Base-by-base conservation (phyloP, 2,329 filamentous ascomycete species). In the Waltergamsia citrina region DNA sequence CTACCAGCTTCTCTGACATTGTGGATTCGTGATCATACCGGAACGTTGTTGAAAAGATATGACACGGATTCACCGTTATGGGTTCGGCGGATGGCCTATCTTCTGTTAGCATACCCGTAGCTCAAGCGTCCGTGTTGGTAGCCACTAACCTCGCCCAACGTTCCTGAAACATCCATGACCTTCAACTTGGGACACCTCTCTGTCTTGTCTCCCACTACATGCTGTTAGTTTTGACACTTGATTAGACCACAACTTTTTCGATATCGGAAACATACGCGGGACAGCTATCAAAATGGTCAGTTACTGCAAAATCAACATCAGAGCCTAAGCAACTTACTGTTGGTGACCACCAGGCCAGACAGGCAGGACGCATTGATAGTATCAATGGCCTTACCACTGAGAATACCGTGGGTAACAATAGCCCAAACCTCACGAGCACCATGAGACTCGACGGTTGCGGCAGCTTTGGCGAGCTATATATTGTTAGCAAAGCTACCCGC, bases 321-420 rank as follows among this genome's bases (percentile, higher is more conserved):
- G n/a, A n/a, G n/a, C n/a, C n/a, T n/a, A n/a, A n/a, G n/a, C 14
- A 10, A 35, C 59, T 50, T 48, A 64, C 61, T 94, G 62, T 95
- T 94, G 32, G 88, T 94, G 23, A 94, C 86, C 11, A 95, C 86
- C 24, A 95, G 65, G 48, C 81, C 78, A 46, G 74, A 78, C 44
- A 94, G 63, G 53, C 77, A 72, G 50, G 84, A 86, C 44, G 73
- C 72, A 59, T 94, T 94, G 49, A 94, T 67, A 27, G 80, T 87
- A 48, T 93, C 81, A 38, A 93, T 90, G 28, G 88, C 88, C 45
- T 84, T 85, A 33, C 87, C 88, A 43, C 81, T 87, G 33, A 96
- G 65, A 38, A 95, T 94, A 23, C 87, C 88, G 53, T 95, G 90
- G 1, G 90, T 95, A 38, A 96, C 92, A 44, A 96, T 93, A 17